Conservation (phyloP, 2,329 filamentous ascomycete species). For the Pyricularia sp. region DNA sequence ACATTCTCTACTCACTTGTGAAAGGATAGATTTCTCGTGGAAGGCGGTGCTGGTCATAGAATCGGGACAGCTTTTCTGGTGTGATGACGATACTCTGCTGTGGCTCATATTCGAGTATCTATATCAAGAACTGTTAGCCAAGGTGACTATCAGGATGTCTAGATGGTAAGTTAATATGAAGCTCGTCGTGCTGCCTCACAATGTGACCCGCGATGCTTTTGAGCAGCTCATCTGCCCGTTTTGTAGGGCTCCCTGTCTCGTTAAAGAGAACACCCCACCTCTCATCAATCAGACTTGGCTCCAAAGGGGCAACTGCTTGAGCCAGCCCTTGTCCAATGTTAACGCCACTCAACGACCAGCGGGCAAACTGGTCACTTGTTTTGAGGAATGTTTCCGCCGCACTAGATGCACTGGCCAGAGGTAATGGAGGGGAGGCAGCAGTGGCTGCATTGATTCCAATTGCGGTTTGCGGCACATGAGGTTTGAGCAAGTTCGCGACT, state of each 20-base stretch:
- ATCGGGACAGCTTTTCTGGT: conserved; percentile 64
- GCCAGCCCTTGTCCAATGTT: neutral
- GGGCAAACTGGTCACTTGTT: too few species aligned
- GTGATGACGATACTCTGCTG: conserved; percentile 62
- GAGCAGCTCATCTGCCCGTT: conserved; percentile 60
- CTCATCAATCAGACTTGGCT: conserved; percentile 6
- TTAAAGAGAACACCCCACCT: conserved; percentile 69
- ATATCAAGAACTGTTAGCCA: conserved; percentile 27
- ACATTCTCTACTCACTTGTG: neutral
- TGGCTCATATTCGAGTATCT: conserved; percentile 63
- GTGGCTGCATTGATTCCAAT: neutral
- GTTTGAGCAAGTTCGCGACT: neutral
- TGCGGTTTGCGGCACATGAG: neutral
- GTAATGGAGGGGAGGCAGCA: neutral
- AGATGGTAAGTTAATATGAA: too few species aligned
- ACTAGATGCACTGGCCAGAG: neutral
- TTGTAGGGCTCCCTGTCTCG: conserved; percentile 54
- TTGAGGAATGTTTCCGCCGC: neutral
- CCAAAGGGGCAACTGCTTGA: neutral
- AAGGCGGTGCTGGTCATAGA: conserved; percentile 60
- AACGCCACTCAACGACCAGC: too few species aligned
- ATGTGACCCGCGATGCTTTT: conserved; percentile 66
- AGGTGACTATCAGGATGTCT: too few species aligned
- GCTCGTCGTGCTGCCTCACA: conserved; percentile 18
- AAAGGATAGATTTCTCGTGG: conserved; percentile 10